Base-by-base conservation (phyloP, 257 asterid species). In the Euphrasia confusa region DNA sequence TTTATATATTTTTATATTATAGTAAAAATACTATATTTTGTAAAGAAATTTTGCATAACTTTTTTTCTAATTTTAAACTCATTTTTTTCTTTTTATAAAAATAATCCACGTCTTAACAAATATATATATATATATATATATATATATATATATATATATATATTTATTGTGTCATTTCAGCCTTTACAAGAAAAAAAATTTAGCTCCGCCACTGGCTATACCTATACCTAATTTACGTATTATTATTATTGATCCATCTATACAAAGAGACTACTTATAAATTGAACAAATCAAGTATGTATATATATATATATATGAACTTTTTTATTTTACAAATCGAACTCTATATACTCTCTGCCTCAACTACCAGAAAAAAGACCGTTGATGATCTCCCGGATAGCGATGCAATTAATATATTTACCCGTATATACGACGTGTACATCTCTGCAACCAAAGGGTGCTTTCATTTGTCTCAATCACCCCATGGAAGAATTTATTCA, bases 271-370 rank as follows among this genome's bases (percentile, higher is more conserved):
- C 15, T 44, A 45, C 52, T 57, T 62, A 63, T 21, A 54, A 53
- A 47, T 48, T 55, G 67, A 35, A 45, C 63, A 63, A 45, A n/a
- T 13, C 63, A 63, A 12, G 52, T 45, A 45, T 21, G 24, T 21
- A 21, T 21, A 21, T 21, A 21, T 21, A 21, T 21, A 21, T 21
- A 21, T 44, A 44, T 45, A 49, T 40, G 52, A 30, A 33, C 54
- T 59, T 40, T 60, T 60, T 72, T 66, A 58, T 78, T 54, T 15
- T 52, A 7, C 28, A 52, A 12, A 35, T 47, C 14, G 18, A 65
- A 10, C 37, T 54, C 52, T 77, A 77, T 79, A 77, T 76, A 82
- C 79, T 74, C 57, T 73, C 71, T 68, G 69, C 26, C 66, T 71
- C 63, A 21, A 1, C n/a, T 21, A 62, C 50, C 70, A 15, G 39